Percentiles rank a stretch among this genome's conserved stretches.
Evolutionary conservation across 176 grass and related monocot genomes (phyloP).

Genomic region (Eragrostis nindensis): DNA sequence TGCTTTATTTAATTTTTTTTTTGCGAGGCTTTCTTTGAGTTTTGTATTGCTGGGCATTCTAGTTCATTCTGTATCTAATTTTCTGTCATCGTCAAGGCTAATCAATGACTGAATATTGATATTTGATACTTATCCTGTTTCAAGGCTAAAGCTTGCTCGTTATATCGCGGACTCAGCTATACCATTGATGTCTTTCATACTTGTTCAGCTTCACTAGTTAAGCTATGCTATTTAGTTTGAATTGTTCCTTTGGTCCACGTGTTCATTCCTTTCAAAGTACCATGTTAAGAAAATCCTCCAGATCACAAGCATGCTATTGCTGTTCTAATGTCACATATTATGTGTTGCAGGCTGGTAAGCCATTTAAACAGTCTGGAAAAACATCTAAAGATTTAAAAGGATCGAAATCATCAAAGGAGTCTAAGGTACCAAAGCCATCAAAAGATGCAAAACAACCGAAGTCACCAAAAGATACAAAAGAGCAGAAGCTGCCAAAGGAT

Average conservation of each 20-base stretch:
- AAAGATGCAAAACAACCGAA: slow-evolving; percentile 41
- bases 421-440: slow-evolving; percentile 36
- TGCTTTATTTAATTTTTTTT: slow-evolving; percentile 1
- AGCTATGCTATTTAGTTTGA: not conserved
- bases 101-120: slow-evolving; percentile 8
- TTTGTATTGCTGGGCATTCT: not conserved
- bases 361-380: slow-evolving; percentile 50
- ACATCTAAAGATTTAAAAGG: slow-evolving; percentile 18
- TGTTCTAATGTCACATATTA: not conserved
- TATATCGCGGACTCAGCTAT: not conserved
- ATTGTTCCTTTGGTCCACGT: not conserved
- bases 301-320: not conserved
- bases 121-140: slow-evolving; percentile 5
- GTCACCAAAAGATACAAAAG: slow-evolving; percentile 30
- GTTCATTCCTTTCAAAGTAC: not conserved
- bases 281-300: not conserved
- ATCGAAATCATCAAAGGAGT: slow-evolving; percentile 42
- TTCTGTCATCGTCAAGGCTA: not conserved
- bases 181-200: not conserved
- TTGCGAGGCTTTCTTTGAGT: slow-evolving; percentile 6
- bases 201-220: not conserved
- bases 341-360: slow-evolving; percentile 40
- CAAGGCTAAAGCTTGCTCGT: not conserved
- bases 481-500: slow-evolving; percentile 22
- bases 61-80: not conserved